Conservation (phyloP, 495 filamentous ascomycete genomes). For the Penicillium nucicola region DNA sequence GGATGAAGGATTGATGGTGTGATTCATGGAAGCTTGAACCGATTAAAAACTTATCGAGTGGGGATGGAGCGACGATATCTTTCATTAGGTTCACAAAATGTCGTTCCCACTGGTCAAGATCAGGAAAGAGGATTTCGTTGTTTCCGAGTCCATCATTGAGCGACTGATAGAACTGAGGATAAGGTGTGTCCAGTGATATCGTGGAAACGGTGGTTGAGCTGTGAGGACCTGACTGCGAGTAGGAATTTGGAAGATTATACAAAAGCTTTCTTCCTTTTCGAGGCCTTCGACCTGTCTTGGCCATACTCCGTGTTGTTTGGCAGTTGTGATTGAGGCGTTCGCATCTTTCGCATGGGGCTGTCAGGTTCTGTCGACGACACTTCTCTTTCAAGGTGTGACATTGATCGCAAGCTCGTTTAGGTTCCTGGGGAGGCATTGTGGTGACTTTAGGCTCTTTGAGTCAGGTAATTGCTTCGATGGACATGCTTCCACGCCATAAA, state of each 20-base stretch:
- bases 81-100: constrained; percentile 21
- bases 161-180: not conserved
- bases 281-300: constrained; percentile 10
- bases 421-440: no score
- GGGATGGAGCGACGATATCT: constrained; percentile 7
- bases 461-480: no score
- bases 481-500: no score
- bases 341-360: constrained; percentile 13
- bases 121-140: constrained; percentile 7
- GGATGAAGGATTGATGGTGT: constrained; percentile 14
- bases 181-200: not conserved
- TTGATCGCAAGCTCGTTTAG: constrained; percentile 13
- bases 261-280: constrained; percentile 1
- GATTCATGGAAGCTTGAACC: constrained; percentile 13
- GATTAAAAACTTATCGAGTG: constrained; percentile 16
- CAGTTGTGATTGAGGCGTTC: constrained; percentile 6
- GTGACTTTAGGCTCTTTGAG: no score
- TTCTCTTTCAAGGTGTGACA: constrained; percentile 15
- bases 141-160: constrained; percentile 6
- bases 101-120: constrained; percentile 13
- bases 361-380: constrained; percentile 1
- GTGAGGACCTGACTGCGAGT: not conserved
- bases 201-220: not conserved
- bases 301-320: constrained; percentile 2
- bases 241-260: constrained; percentile 10